phyloP scores from a whole-genome alignment of 805 yeast species.

The Yamadazyma paraphyllophila region DNA sequence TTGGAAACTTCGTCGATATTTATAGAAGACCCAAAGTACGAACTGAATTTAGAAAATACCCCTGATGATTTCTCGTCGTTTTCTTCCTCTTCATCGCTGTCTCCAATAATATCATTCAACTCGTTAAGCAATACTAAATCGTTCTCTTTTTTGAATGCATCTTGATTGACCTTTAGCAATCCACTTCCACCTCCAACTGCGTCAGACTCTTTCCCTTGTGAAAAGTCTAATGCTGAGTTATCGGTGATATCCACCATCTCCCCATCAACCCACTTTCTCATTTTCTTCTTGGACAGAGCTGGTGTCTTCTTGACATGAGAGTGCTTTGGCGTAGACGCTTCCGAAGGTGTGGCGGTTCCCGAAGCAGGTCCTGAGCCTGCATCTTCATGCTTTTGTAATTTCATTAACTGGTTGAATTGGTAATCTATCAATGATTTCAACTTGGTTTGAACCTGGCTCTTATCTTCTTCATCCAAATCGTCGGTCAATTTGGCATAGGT shows the following conservation, averaged over 20 bases:
- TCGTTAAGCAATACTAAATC: conserved; percentile 42
- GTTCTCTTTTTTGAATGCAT: conserved; percentile 37
- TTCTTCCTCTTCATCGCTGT: conserved; percentile 28
- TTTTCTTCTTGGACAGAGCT: conserved; percentile 24
- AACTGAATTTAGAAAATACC: conserved; percentile 33
- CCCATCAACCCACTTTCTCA: conserved; percentile 45
- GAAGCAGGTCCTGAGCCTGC: not conserved
- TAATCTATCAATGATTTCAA: conserved; percentile 34
- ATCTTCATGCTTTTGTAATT: conserved; percentile 18
- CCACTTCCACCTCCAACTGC: conserved; percentile 6
- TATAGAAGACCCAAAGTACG: conserved; percentile 36
- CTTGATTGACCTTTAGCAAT: conserved; percentile 22
- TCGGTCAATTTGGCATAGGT: conserved; percentile 28
- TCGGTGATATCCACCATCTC: conserved; percentile 30
- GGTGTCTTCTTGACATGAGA: not conserved
- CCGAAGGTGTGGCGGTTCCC: conserved; percentile 4
- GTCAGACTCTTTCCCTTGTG: conserved; percentile 19
- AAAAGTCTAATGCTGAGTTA: conserved; percentile 31
- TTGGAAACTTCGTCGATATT: conserved; percentile 62
- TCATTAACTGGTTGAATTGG: conserved; percentile 38
- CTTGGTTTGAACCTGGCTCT: conserved; percentile 19
- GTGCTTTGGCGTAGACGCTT: conserved; percentile 2
- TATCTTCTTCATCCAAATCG: conserved; percentile 18
- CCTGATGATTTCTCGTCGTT: conserved; percentile 9
- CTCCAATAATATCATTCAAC: conserved; percentile 37